A percentile compares a stretch with the other conserved stretches of the same genome.
These are phyloP conservation scores for Coemansia erecta DNA, from an alignment of 192 early-diverging fungal species.

Conservation along the genomic window DNA sequence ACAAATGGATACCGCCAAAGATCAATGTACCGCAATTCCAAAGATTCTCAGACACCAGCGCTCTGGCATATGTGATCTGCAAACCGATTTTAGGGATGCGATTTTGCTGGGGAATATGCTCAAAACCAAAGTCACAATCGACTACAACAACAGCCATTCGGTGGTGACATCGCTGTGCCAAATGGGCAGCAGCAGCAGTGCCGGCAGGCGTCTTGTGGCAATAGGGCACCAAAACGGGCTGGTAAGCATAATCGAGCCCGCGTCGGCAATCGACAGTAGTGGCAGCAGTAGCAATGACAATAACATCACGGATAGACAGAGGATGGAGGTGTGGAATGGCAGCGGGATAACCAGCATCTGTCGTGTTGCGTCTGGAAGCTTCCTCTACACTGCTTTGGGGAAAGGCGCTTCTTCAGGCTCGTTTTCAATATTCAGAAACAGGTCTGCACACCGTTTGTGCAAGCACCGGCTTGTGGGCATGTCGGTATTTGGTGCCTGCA, in stretches of 20 bases:
- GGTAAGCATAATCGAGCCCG: not conserved
- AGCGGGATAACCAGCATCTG: slow-evolving; percentile 22
- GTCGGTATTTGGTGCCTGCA: slow-evolving; percentile 15
- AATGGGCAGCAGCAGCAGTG: not conserved
- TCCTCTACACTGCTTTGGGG: slow-evolving; percentile 22
- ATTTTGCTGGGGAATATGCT: not conserved
- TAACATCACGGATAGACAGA: not conserved
- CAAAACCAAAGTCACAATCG: not conserved
- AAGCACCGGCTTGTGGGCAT: not conserved
- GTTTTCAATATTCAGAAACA: not conserved
- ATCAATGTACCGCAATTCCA: not conserved
- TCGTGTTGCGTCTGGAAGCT: slow-evolving; percentile 5
- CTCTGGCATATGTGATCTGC: not conserved
- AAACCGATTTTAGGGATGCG: not conserved
- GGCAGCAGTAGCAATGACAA: not conserved
- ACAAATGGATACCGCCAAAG: not conserved
- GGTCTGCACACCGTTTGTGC: not conserved
- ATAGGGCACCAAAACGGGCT: not conserved
- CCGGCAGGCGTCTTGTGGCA: not conserved
- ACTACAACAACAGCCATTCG: not conserved
- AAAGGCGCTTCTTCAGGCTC: slow-evolving; percentile 6
- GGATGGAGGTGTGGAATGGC: not conserved
- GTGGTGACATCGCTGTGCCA: not conserved
- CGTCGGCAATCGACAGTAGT: too few species aligned
- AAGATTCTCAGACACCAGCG: not conserved